phyloP scores from a whole-genome alignment of 345 rosid species.

The Salix purpurea region DNA sequence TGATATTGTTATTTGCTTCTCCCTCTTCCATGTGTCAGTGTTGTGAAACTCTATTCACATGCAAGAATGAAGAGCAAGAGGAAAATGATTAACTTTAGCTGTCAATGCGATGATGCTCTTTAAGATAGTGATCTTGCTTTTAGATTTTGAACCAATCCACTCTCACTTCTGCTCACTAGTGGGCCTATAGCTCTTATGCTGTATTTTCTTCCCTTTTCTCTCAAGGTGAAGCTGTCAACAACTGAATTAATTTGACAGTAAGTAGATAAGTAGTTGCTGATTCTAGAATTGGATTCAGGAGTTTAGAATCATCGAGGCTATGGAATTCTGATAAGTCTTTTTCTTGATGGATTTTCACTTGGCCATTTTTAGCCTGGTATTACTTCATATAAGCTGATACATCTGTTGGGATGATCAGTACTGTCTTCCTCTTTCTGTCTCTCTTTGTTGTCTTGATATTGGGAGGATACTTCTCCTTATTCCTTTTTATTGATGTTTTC shows the following conservation, averaged over 20 bases:
- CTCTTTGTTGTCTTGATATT: neutral
- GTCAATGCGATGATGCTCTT: neutral
- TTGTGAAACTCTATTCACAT: neutral
- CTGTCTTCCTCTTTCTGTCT: neutral
- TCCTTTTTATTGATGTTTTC: conserved; percentile 7
- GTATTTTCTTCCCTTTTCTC: neutral
- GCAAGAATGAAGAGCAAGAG: neutral
- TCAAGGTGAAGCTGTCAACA: neutral
- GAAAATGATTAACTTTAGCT: neutral
- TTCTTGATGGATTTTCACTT: neutral
- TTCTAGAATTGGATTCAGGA: neutral
- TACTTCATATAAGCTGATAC: neutral
- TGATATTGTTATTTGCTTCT: conserved; percentile 2
- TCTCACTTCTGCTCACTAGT: neutral
- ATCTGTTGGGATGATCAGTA: neutral
- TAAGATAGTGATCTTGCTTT: neutral
- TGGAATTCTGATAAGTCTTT: neutral
- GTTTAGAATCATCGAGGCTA: neutral
- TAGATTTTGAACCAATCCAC: neutral
- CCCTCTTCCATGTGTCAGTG: neutral
- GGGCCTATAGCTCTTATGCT: neutral
- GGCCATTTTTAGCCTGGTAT: neutral
- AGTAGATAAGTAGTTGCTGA: neutral
- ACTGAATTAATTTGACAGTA: neutral
- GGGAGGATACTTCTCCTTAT: neutral